Conservation (phyloP, 2,329 filamentous ascomycete genomes). For the Tolypocladium amazonense region DNA sequence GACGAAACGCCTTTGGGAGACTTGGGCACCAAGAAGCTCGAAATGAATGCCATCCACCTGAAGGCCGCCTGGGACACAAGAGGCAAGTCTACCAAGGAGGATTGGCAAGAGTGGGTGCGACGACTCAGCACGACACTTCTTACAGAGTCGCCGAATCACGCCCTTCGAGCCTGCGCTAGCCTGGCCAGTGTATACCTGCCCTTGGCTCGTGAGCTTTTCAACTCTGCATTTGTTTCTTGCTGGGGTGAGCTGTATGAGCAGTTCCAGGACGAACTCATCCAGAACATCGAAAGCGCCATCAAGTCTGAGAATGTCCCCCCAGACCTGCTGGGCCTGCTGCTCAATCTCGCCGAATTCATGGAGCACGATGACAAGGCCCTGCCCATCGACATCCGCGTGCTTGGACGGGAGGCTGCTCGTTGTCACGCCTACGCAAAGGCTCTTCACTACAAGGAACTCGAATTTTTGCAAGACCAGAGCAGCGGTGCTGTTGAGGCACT, state of each 20-base stretch:
- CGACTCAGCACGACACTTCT: constrained; percentile 92
- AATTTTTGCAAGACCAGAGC: constrained; percentile 96
- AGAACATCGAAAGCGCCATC: constrained; percentile 90
- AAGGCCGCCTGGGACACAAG: constrained; percentile 96
- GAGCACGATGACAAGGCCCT: constrained; percentile 98
- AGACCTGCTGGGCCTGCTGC: constrained; percentile 83
- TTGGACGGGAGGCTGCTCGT: constrained; percentile 89
- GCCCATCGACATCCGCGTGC: constrained; percentile 89
- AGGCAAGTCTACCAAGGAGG: constrained; percentile 93
- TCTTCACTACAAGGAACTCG: constrained; percentile 95
- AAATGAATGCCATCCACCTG: constrained; percentile 94
- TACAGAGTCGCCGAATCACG: constrained; percentile 92
- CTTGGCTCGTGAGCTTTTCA: constrained; percentile 88
- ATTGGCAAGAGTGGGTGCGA: constrained; percentile 99
- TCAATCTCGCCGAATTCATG: constrained; percentile 99
- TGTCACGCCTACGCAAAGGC: constrained; percentile 98
- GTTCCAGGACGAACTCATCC: constrained; percentile 92
- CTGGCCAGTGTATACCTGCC: constrained; percentile 87
- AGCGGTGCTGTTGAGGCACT: constrained; percentile 90
- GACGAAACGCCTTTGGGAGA: constrained; percentile 79
- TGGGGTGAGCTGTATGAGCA: constrained; percentile 97
- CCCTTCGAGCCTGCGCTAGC: constrained; percentile 82
- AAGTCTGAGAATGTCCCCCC: constrained; percentile 93
- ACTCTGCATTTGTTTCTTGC: constrained; percentile 96
- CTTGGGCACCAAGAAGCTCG: constrained; percentile 82